Percentiles rank a stretch among this genome's conserved stretches.
Evolutionary conservation across 2,329 filamentous ascomycete species (phyloP).

Genomic region (Cercospora beticola): DNA sequence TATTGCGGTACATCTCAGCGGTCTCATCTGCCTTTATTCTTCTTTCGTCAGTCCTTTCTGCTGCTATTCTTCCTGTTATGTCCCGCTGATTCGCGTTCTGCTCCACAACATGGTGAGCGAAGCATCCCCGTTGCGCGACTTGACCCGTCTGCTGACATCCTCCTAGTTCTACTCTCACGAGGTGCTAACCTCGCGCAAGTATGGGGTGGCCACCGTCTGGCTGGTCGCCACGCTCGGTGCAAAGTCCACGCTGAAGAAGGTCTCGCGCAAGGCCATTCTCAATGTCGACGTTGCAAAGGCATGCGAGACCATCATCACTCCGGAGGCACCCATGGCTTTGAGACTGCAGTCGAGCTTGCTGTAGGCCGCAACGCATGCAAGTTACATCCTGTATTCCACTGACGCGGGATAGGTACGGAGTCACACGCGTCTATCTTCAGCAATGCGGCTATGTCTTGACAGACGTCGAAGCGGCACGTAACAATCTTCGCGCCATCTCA

Average conservation of each 20-base stretch:
- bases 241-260: constrained; percentile 66
- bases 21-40: neutral
- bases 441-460: constrained; percentile 83
- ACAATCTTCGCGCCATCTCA: constrained; percentile 69
- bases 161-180: constrained; percentile 10
- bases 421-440: constrained; percentile 80
- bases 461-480: constrained; percentile 74
- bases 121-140: neutral
- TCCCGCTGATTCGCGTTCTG: neutral
- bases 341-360: constrained; percentile 87
- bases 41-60: neutral
- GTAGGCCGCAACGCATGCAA: constrained; percentile 44
- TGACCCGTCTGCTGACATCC: constrained; percentile 5
- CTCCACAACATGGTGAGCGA: constrained; percentile 1
- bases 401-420: constrained; percentile 60
- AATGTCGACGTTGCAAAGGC: constrained; percentile 84
- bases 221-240: constrained; percentile 84
- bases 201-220: constrained; percentile 96
- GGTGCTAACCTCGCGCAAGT: constrained; percentile 80
- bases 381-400: neutral
- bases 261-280: constrained; percentile 83
- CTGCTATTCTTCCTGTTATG: neutral
- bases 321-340: constrained; percentile 82
- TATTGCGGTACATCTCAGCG: neutral
- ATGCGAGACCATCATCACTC: constrained; percentile 80